A percentile compares a stretch with the other conserved stretches of the same genome.
Conservation (phyloP, 148 eudicot genomes). For the Linanthus parryae region DNA sequence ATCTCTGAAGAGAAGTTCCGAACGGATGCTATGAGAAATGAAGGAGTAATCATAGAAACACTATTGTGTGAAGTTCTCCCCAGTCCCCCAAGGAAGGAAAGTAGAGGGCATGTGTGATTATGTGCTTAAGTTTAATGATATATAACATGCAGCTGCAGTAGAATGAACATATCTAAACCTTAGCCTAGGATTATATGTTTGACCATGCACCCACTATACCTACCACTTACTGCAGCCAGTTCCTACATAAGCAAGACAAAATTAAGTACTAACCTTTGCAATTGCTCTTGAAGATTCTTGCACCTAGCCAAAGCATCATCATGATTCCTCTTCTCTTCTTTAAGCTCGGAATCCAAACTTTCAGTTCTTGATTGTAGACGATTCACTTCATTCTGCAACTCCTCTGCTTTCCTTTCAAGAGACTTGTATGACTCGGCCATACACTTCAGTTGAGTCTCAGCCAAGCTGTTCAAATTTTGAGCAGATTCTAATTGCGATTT, state of each 20-base stretch:
- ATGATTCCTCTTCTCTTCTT: constrained; percentile 52
- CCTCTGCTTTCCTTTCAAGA: constrained; percentile 72
- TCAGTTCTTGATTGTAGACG: constrained; percentile 43
- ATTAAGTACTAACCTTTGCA: constrained; percentile 55
- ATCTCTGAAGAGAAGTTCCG: too few species aligned
- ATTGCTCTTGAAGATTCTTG: constrained; percentile 70
- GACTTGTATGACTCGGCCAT: constrained; percentile 92
- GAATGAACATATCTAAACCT: too few species aligned
- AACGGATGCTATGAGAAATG: too few species aligned
- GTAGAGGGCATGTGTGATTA: too few species aligned
- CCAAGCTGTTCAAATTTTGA: constrained; percentile 64
- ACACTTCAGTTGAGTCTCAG: constrained; percentile 96
- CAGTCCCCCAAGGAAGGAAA: too few species aligned
- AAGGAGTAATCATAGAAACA: too few species aligned
- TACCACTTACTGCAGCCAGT: neutral
- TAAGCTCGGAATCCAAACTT: constrained; percentile 56
- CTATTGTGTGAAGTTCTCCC: too few species aligned
- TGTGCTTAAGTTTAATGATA: too few species aligned
- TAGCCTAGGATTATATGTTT: too few species aligned
- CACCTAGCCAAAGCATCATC: constrained; percentile 63
- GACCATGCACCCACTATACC: too few species aligned
- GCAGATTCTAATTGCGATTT: constrained; percentile 64
- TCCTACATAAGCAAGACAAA: neutral
- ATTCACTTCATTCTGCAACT: constrained; percentile 61
- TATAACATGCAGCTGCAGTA: too few species aligned